Evolutionary conservation across 2,329 filamentous ascomycete genomes (phyloP).

Genomic region (Fusarium gaditjirri): DNA sequence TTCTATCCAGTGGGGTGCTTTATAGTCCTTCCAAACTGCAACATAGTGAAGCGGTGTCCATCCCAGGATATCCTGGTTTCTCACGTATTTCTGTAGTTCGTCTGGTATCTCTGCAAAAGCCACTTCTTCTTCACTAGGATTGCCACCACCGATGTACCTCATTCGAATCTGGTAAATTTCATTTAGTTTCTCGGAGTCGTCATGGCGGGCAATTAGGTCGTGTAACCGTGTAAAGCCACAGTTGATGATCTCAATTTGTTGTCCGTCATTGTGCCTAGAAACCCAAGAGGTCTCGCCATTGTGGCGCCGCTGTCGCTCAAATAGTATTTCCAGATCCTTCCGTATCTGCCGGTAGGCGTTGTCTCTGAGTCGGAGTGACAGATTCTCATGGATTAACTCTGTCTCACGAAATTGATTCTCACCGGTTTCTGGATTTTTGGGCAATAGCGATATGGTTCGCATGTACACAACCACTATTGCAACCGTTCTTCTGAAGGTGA

Average conservation of each 20-base stretch:
- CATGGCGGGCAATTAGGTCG: fast-evolving
- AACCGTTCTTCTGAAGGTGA: not conserved
- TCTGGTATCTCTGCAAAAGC: not conserved
- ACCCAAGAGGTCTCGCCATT: no score
- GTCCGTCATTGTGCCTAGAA: no score
- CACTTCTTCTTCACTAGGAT: no score
- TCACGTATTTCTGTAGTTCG: fast-evolving
- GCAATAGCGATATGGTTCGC: not conserved
- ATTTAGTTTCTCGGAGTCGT: no score
- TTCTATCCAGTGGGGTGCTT: not conserved
- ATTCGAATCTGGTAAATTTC: no score
- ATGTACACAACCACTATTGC: not conserved
- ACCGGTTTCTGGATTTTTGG: not conserved
- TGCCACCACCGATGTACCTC: no score
- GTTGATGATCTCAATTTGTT: not conserved
- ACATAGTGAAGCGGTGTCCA: not conserved
- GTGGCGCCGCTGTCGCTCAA: not conserved
- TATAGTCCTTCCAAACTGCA: fast-evolving
- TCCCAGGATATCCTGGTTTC: not conserved
- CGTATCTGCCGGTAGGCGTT: not conserved
- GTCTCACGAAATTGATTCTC: no score
- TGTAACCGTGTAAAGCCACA: not conserved
- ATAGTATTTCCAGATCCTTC: not conserved
- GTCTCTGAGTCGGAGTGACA: not conserved
- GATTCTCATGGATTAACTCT: not conserved